Evolutionary conservation across 1,284 basidiomycete genomes (phyloP).

Genomic region (Coniferiporia sulphurascens): DNA sequence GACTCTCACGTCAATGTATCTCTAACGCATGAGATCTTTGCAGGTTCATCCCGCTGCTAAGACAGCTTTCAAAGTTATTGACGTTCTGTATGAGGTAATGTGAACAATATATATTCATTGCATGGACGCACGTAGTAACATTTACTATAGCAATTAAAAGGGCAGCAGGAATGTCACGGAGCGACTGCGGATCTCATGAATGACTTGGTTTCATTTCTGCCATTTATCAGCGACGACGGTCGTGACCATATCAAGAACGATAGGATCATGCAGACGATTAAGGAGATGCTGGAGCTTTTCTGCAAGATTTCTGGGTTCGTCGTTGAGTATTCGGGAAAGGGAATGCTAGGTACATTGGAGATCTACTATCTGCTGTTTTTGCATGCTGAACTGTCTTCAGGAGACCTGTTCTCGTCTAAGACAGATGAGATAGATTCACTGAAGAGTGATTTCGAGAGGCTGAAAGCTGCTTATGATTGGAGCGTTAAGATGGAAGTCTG

Average conservation of each 20-base stretch:
- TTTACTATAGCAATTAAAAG: not conserved
- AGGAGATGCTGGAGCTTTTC: not conserved
- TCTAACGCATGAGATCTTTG: not conserved
- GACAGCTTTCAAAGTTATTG: not conserved
- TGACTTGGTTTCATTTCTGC: not conserved
- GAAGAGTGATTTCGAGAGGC: not conserved
- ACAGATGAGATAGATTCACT: not conserved
- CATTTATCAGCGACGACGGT: not conserved
- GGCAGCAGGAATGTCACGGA: not conserved
- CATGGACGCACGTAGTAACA: not conserved
- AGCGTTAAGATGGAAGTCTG: not conserved
- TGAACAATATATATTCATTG: not conserved
- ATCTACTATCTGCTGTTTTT: not conserved
- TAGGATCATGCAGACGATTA: not conserved
- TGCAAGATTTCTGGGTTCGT: not conserved
- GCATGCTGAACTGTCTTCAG: not conserved
- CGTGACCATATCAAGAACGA: not conserved
- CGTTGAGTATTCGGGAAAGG: not conserved
- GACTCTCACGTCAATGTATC: not conserved
- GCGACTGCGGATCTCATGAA: not conserved
- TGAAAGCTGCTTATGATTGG: not conserved
- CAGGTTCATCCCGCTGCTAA: not conserved
- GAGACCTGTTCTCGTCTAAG: not conserved
- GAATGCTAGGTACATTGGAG: not conserved
- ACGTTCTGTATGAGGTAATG: not conserved